A percentile compares a stretch with the other conserved stretches of the same genome.
phyloP scores from a whole-genome alignment of 345 rosid species.

The Trapa incisa region DNA sequence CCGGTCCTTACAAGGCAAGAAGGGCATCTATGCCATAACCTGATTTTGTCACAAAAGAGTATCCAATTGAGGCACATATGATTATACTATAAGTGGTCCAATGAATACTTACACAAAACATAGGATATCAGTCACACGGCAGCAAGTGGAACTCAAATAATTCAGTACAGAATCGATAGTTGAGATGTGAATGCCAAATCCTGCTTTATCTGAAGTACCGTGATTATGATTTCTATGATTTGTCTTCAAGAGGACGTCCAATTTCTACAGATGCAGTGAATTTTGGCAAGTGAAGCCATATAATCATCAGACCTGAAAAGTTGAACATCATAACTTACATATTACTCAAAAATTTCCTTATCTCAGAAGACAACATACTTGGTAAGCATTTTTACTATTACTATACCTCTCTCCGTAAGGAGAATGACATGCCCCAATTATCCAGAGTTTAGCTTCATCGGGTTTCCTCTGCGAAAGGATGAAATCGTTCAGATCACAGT shows the following conservation, averaged over 20 bases:
- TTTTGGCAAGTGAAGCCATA: slow-evolving; percentile 82
- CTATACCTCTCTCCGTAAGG: slow-evolving; percentile 65
- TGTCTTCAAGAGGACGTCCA: slow-evolving; percentile 30
- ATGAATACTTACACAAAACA: neutral
- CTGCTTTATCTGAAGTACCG: neutral
- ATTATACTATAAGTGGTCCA: no score
- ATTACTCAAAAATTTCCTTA: neutral
- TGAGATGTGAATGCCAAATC: neutral
- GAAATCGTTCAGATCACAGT: slow-evolving; percentile 1
- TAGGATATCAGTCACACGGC: neutral
- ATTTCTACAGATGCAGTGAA: slow-evolving; percentile 55
- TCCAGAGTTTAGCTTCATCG: slow-evolving; percentile 50
- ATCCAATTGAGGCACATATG: no score
- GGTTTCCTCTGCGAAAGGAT: slow-evolving; percentile 39
- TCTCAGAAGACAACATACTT: neutral
- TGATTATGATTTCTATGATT: neutral
- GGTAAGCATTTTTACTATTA: neutral
- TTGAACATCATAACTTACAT: neutral
- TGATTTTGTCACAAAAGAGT: no score
- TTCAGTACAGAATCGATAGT: neutral
- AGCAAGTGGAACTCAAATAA: neutral
- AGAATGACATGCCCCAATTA: slow-evolving; percentile 46
- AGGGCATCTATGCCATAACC: no score
- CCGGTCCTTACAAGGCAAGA: no score
- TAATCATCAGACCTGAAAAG: slow-evolving; percentile 76